These are phyloP conservation scores for Chamaecyparis obtusa DNA, from an alignment of 75 land plant species.

Conservation along the genomic window DNA sequence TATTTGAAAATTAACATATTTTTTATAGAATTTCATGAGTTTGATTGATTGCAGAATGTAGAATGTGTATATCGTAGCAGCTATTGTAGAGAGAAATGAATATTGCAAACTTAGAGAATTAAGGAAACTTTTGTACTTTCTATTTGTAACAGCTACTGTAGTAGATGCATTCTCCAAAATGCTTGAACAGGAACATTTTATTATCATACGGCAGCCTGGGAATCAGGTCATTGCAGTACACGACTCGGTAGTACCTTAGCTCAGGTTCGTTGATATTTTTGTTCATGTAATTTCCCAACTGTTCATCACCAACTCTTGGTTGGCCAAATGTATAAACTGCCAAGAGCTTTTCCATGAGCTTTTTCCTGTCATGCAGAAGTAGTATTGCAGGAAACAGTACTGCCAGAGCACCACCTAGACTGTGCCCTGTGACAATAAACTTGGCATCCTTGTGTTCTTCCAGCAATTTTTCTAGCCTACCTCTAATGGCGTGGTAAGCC, in stretches of 20 bases:
- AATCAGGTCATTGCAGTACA: conserved; percentile 63
- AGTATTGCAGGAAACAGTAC: conserved; percentile 50
- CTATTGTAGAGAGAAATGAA: not conserved
- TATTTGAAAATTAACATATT: too few relatives aligned
- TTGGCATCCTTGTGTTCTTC: conserved; percentile 36
- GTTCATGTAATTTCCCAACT: conserved; percentile 36
- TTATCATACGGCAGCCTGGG: conserved; percentile 68
- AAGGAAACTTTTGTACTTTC: conserved; percentile 26
- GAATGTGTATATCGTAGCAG: too few relatives aligned
- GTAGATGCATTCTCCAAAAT: conserved; percentile 58
- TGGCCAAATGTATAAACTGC: conserved; percentile 73
- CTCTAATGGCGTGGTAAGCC: conserved; percentile 44
- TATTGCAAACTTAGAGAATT: too few relatives aligned
- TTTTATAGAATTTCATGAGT: too few relatives aligned
- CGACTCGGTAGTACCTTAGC: conserved; percentile 43
- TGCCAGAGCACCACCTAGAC: conserved; percentile 73
- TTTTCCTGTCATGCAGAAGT: conserved; percentile 26
- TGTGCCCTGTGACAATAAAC: conserved; percentile 61
- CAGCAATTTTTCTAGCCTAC: conserved; percentile 23
- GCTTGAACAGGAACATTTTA: conserved; percentile 53
- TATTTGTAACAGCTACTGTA: conserved; percentile 48
- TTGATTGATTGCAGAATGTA: too few relatives aligned
- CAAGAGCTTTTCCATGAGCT: conserved; percentile 34
- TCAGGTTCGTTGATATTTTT: not conserved
- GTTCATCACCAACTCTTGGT: conserved; percentile 61